Conservation (phyloP, 352 stramenopile genomes). For the Blastocystis sp. region DNA sequence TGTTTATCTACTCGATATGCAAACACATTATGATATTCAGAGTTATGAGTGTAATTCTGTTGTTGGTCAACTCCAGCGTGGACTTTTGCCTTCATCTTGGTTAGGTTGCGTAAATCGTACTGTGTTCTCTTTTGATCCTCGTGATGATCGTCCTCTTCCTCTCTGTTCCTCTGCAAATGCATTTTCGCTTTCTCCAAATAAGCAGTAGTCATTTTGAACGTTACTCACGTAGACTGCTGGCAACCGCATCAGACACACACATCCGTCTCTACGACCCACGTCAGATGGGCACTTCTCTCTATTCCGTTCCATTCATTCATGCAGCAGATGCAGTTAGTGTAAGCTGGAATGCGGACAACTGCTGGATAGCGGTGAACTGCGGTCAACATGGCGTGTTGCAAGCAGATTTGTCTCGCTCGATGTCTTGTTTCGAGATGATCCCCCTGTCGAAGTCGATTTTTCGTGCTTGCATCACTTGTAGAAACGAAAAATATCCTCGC, state of each 20-base stretch:
- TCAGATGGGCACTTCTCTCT: not conserved
- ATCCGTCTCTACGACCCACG: slow-evolving; percentile 8
- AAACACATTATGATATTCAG: not conserved
- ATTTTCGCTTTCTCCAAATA: not conserved
- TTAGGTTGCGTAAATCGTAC: not conserved
- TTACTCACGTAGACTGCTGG: not conserved
- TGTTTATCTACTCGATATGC: slow-evolving; percentile 12
- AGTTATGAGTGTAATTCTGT: not conserved
- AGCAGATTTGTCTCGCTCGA: not conserved
- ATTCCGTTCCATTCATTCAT: not conserved
- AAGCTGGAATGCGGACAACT: not conserved
- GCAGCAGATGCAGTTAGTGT: not conserved
- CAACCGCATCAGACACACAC: not conserved
- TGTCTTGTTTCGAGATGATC: not conserved
- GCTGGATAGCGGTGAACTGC: not conserved
- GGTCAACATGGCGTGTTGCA: not conserved
- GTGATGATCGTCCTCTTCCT: not conserved
- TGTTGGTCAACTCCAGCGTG: not conserved
- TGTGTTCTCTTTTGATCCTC: not conserved
- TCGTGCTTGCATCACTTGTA: not conserved
- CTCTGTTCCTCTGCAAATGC: not conserved
- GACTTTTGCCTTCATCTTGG: not conserved
- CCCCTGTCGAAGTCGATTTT: not conserved
- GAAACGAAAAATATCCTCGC: not conserved
- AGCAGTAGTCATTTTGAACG: not conserved